These are phyloP conservation scores for Elsinoe necatrix DNA, from an alignment of 2,329 filamentous ascomycete genomes.

Conservation along the genomic window DNA sequence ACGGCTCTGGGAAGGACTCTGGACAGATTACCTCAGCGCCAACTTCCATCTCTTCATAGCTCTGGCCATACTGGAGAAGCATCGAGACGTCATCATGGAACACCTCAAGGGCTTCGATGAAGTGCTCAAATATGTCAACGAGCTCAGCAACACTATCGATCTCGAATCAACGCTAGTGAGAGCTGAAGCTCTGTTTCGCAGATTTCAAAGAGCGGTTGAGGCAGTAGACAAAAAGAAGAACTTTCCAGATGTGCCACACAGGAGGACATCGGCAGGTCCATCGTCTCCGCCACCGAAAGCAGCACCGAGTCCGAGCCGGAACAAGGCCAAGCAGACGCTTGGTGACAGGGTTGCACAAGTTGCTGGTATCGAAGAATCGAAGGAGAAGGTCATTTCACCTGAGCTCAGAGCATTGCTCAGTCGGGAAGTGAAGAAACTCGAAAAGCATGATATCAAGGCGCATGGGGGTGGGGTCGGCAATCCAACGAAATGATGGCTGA, in stretches of 20 bases:
- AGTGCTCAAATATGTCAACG: slow-evolving; percentile 96
- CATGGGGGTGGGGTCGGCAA: slow-evolving; percentile 36
- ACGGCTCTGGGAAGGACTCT: slow-evolving; percentile 82
- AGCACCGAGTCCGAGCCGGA: slow-evolving; percentile 13
- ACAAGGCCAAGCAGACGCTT: slow-evolving; percentile 28
- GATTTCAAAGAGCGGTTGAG: slow-evolving; percentile 82
- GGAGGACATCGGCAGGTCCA: slow-evolving; percentile 9
- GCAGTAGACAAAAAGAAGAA: slow-evolving; percentile 85
- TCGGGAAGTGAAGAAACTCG: slow-evolving; percentile 48
- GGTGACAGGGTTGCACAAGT: slow-evolving; percentile 23
- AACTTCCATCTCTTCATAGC: slow-evolving; percentile 95
- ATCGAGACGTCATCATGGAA: slow-evolving; percentile 84
- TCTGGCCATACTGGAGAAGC: slow-evolving; percentile 83
- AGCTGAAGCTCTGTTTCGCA: slow-evolving; percentile 78
- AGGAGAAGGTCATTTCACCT: slow-evolving; percentile 51
- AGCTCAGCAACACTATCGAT: slow-evolving; percentile 88
- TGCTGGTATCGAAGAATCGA: slow-evolving; percentile 24
- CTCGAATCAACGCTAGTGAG: slow-evolving; percentile 76
- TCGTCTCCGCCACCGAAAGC: slow-evolving; percentile 14
- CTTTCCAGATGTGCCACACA: slow-evolving; percentile 51
- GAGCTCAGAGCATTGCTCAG: slow-evolving; percentile 56
- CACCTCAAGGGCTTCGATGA: slow-evolving; percentile 94
- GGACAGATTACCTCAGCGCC: slow-evolving; percentile 84
- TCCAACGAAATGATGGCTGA: neutral
- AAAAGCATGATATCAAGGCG: slow-evolving; percentile 38